Conservation (phyloP, 805 yeast species). For the Wickerhamomyces chambardii region DNA sequence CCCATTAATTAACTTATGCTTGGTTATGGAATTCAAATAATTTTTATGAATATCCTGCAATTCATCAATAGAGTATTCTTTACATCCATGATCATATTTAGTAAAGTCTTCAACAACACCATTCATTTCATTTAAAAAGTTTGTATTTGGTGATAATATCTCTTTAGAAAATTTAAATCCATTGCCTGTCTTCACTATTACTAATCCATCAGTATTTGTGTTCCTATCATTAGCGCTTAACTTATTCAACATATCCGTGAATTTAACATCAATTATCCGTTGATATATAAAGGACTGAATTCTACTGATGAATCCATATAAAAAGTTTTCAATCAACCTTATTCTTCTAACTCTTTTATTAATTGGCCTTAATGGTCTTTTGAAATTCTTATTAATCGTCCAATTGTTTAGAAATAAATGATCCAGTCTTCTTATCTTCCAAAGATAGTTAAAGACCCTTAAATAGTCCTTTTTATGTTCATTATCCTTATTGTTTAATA, state of each 20-base stretch:
- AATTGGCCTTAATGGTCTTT: slow-evolving; percentile 7
- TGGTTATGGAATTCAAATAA: slow-evolving; percentile 26
- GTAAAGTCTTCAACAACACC: slow-evolving; percentile 2
- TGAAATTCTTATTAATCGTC: slow-evolving; percentile 27
- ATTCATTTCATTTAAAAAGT: slow-evolving; percentile 12
- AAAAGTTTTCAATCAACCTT: slow-evolving; percentile 22
- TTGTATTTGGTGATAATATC: slow-evolving; percentile 19
- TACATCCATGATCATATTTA: slow-evolving; percentile 6
- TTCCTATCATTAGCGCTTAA: slow-evolving; percentile 16
- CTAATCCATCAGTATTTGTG: slow-evolving; percentile 28
- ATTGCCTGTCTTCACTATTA: slow-evolving; percentile 16
- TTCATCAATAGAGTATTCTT: slow-evolving; percentile 40
- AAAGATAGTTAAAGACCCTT: slow-evolving; percentile 75
- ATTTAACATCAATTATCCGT: slow-evolving; percentile 22
- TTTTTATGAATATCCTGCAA: slow-evolving; percentile 24
- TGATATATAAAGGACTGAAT: slow-evolving; percentile 21
- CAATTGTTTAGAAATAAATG: slow-evolving; percentile 40
- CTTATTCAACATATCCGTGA: slow-evolving; percentile 21
- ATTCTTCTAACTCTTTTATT: slow-evolving; percentile 19
- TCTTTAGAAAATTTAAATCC: slow-evolving; percentile 18
- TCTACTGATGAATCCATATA: slow-evolving; percentile 20
- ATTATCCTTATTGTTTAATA: slow-evolving; percentile 40
- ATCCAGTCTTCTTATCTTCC: slow-evolving; percentile 65
- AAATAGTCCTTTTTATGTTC: slow-evolving; percentile 52
- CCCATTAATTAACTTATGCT: slow-evolving; percentile 25